Conservation (phyloP, 805 yeast genomes). For the Myxozyma vanderwaltii region DNA sequence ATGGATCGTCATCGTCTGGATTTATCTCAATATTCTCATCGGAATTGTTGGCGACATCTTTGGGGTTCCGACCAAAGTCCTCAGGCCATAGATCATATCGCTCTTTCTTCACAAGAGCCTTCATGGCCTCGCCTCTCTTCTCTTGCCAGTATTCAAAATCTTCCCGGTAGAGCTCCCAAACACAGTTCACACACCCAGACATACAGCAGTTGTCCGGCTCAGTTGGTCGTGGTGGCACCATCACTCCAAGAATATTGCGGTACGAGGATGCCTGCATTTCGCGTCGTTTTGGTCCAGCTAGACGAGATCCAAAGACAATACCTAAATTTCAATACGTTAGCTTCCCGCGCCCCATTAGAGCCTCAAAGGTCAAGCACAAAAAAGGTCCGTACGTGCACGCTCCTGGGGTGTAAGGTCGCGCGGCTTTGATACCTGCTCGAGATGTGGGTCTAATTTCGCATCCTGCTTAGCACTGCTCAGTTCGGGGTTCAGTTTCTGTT, state of each 20-base stretch:
- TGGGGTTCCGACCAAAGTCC: slow-evolving; percentile 59
- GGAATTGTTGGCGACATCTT: slow-evolving; percentile 32
- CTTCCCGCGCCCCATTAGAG: not conserved
- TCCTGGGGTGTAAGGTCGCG: slow-evolving; percentile 26
- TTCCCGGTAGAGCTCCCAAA: slow-evolving; percentile 90
- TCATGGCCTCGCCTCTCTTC: slow-evolving; percentile 60
- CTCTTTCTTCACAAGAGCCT: slow-evolving; percentile 46
- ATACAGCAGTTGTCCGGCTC: slow-evolving; percentile 97
- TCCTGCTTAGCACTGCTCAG: slow-evolving; percentile 12
- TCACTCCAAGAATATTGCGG: slow-evolving; percentile 53
- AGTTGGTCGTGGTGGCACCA: slow-evolving; percentile 77
- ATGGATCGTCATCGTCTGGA: slow-evolving; percentile 44
- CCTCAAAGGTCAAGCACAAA: not conserved
- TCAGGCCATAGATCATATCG: slow-evolving; percentile 60
- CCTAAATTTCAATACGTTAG: slow-evolving; percentile 2
- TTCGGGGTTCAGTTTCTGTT: slow-evolving; percentile 4
- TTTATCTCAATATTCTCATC: slow-evolving; percentile 17
- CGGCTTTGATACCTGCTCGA: slow-evolving; percentile 6
- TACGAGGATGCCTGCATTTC: slow-evolving; percentile 17
- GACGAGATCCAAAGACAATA: slow-evolving; percentile 34
- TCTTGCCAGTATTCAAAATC: slow-evolving; percentile 82
- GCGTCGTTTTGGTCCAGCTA: slow-evolving; percentile 28
- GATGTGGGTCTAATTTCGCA: slow-evolving; percentile 11
- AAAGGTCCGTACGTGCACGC: slow-evolving; percentile 26
- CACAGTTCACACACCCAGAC: slow-evolving; percentile 97